Conservation (phyloP, 768 basidiomycete genomes). For the Suillus fuscotomentosus region DNA sequence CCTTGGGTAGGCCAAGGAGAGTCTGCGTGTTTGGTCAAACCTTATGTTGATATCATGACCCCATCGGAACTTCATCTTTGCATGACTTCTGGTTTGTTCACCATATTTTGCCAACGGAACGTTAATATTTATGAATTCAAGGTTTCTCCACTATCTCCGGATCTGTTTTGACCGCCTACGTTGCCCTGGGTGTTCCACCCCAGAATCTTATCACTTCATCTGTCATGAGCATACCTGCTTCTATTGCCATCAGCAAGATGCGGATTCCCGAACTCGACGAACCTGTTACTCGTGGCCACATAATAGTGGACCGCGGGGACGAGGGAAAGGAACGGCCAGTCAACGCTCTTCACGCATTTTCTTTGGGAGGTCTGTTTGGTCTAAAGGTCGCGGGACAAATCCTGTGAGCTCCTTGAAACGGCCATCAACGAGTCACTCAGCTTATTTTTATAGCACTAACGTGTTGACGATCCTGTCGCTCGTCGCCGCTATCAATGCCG, state of each 20-base stretch:
- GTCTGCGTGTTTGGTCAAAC: conserved; percentile 80
- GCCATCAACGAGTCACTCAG: conserved; percentile 11
- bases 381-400: conserved; percentile 86
- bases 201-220: conserved; percentile 85
- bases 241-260: conserved; percentile 89
- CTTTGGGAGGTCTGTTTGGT: conserved; percentile 82
- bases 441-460: conserved; percentile 52
- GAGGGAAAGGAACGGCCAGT: conserved; percentile 53
- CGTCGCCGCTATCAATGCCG: conserved; percentile 77
- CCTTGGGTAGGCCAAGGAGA: conserved; percentile 95
- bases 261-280: conserved; percentile 83
- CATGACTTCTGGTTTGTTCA: conserved; percentile 73
- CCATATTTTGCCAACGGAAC: not conserved
- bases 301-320: conserved; percentile 80
- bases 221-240: conserved; percentile 94
- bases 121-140: conserved; percentile 13
- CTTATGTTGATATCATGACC: conserved; percentile 85
- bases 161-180: conserved; percentile 84
- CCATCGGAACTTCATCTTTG: conserved; percentile 80
- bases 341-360: conserved; percentile 89
- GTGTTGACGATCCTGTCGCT: conserved; percentile 84
- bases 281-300: conserved; percentile 79
- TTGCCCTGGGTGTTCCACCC: conserved; percentile 72
- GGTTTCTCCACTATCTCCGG: conserved; percentile 92
- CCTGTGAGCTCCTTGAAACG: conserved; percentile 45